Percentiles rank a stretch among this genome's conserved stretches.
Evolutionary conservation across 148 eudicot species (phyloP).

Genomic region (Dysphania ambrosioides): DNA sequence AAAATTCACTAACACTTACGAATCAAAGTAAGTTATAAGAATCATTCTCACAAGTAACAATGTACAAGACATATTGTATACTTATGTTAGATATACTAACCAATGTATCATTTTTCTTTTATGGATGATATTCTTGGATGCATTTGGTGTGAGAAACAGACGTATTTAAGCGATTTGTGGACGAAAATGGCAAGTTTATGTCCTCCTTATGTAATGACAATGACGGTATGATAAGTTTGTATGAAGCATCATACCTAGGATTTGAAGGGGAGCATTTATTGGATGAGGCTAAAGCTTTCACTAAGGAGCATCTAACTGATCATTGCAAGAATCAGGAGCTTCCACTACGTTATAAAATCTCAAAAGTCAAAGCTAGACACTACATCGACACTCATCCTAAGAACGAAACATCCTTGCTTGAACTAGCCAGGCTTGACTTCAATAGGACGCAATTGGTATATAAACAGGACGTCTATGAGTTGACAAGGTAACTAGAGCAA

Average conservation of each 20-base stretch:
- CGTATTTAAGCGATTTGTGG: slow-evolving; percentile 31
- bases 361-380: slow-evolving; percentile 15
- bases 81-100: too few species aligned
- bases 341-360: slow-evolving; percentile 10
- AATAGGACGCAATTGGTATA: slow-evolving; percentile 17
- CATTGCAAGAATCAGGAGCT: neutral
- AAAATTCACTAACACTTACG: too few species aligned
- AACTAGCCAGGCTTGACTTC: slow-evolving; percentile 27
- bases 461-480: slow-evolving; percentile 24
- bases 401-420: neutral
- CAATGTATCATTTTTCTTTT: neutral
- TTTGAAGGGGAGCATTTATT: slow-evolving; percentile 30
- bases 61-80: too few species aligned
- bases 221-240: slow-evolving; percentile 33
- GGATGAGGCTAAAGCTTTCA: slow-evolving; percentile 28
- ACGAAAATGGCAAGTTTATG: slow-evolving; percentile 24
- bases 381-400: neutral
- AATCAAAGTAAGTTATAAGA: too few species aligned
- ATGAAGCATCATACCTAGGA: slow-evolving; percentile 44
- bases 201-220: slow-evolving; percentile 18
- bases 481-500: slow-evolving; percentile 31
- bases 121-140: neutral
- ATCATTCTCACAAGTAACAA: too few species aligned
- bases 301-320: neutral
- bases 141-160: slow-evolving; percentile 30